These are phyloP conservation scores for Ramaria rubella DNA, from an alignment of 768 basidiomycete species.

Conservation along the genomic window DNA sequence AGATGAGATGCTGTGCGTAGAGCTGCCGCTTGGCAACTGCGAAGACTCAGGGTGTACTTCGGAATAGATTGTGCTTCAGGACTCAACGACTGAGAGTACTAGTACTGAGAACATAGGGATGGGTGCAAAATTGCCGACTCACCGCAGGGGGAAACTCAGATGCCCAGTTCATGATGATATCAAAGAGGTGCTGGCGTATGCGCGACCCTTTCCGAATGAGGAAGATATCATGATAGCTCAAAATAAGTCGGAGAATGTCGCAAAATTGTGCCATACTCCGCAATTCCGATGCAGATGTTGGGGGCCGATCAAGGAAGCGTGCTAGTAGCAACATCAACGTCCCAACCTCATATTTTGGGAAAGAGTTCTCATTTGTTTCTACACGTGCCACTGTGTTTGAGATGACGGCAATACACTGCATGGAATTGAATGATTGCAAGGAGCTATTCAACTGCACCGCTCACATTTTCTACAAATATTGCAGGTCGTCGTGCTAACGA, in stretches of 20 bases:
- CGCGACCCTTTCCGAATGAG: constrained; percentile 59
- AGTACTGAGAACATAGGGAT: constrained; percentile 26
- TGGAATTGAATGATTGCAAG: background rate
- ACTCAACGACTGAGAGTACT: constrained; percentile 25
- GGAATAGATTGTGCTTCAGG: background rate
- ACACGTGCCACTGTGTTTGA: background rate
- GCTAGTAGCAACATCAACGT: background rate
- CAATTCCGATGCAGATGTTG: background rate
- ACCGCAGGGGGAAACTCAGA: constrained; percentile 45
- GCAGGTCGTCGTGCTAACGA: too few species aligned
- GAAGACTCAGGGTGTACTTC: constrained; percentile 29
- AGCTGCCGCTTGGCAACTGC: constrained; percentile 67
- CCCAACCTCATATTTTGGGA: background rate
- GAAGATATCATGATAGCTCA: constrained; percentile 37
- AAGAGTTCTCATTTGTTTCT: background rate
- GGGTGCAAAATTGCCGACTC: constrained; percentile 6
- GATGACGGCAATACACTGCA: background rate
- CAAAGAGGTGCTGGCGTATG: constrained; percentile 63
- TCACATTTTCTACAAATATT: too few species aligned
- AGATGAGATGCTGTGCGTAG: constrained; percentile 69
- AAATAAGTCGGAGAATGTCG: background rate
- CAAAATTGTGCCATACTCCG: background rate
- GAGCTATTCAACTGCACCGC: too few species aligned
- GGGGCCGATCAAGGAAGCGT: background rate
- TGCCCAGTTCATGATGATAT: constrained; percentile 75